Percentiles rank a stretch among this genome's conserved stretches.
phyloP scores from a whole-genome alignment of 164 flowering plant genomes.

The Aristolochia californica region DNA sequence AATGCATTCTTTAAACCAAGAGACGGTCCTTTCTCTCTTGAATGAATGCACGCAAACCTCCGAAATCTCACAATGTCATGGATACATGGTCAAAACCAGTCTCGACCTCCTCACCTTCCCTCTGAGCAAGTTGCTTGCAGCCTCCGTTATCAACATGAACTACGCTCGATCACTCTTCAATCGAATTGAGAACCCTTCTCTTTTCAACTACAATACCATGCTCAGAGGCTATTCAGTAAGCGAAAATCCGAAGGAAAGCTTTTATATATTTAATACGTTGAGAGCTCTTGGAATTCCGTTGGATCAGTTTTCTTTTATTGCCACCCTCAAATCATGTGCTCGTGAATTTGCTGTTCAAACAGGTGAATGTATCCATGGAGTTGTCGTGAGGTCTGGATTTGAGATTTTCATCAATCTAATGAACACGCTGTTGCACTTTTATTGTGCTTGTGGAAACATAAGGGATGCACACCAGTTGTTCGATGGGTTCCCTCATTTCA shows the following conservation, averaged over 20 bases:
- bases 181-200: conserved; percentile 18
- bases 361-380: conserved; percentile 26
- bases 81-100: conserved; percentile 21
- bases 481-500: conserved; percentile 26
- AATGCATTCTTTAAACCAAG: background rate
- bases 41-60: conserved; percentile 14
- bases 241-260: conserved; percentile 15
- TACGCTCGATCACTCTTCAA: conserved; percentile 30
- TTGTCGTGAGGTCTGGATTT: conserved; percentile 8
- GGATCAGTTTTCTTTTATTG: conserved; percentile 27
- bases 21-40: conserved; percentile 7
- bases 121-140: conserved; percentile 33
- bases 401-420: conserved; percentile 1
- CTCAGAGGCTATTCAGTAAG: conserved; percentile 27
- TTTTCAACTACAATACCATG: conserved; percentile 36
- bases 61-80: conserved; percentile 28
- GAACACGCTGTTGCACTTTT: conserved; percentile 8
- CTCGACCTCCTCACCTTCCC: conserved; percentile 18
- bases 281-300: conserved; percentile 12
- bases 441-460: conserved; percentile 22
- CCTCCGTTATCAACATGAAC: conserved; percentile 14
- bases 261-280: conserved; percentile 18
- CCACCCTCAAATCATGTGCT: conserved; percentile 27
- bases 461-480: conserved; percentile 32
- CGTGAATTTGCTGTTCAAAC: conserved; percentile 8